Evolutionary conservation across 257 asterid genomes (phyloP).

Genomic region (Jacaranda mimosifolia): DNA sequence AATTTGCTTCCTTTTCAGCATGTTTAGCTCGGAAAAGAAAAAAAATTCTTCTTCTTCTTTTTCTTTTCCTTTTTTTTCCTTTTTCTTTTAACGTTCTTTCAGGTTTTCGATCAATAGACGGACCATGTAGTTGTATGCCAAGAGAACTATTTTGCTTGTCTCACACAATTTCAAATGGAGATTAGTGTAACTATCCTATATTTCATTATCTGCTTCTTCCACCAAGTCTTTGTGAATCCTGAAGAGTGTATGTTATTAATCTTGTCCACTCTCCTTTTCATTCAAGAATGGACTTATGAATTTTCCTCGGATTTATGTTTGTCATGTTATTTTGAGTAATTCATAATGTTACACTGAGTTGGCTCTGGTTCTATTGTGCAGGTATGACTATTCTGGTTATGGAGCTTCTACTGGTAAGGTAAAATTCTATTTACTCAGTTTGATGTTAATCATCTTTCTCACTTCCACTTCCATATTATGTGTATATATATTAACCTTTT

Average conservation of each 20-base stretch:
- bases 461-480: background rate
- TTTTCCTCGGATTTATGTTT: background rate
- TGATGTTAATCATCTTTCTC: background rate
- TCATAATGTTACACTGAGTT: background rate
- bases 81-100: too few relatives aligned
- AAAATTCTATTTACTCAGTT: slow-evolving; percentile 36
- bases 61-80: background rate
- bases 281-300: background rate
- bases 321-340: background rate
- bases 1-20: slow-evolving; percentile 35
- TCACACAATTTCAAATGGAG: background rate
- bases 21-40: background rate
- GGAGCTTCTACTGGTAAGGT: slow-evolving; percentile 99
- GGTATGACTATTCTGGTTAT: slow-evolving; percentile 98
- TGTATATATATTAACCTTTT: too few relatives aligned
- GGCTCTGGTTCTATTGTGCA: slow-evolving; percentile 46
- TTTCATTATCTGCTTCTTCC: background rate
- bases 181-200: background rate
- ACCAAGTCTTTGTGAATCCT: background rate
- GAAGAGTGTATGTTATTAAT: too few relatives aligned
- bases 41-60: background rate
- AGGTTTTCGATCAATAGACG: too few relatives aligned
- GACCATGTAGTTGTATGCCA: too few relatives aligned
- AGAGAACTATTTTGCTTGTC: background rate
- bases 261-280: too few relatives aligned